Evolutionary conservation across 1,284 basidiomycete genomes (phyloP).

Genomic region (Pholiota adiposa): DNA sequence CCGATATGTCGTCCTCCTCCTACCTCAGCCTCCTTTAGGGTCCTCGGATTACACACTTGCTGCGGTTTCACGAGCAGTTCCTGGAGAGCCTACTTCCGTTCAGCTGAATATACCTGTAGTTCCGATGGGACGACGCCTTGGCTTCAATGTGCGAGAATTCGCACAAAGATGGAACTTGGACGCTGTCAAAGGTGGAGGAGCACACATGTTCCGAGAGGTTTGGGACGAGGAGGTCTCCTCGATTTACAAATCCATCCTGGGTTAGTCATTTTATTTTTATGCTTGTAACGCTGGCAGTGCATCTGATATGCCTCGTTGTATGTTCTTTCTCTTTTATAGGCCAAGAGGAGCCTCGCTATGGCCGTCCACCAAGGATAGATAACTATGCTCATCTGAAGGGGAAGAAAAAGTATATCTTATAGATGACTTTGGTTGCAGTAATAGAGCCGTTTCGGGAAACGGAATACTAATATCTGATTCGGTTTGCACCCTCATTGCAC

Average conservation of each 20-base stretch:
- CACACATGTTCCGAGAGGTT: constrained; percentile 83
- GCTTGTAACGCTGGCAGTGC: constrained; percentile 14
- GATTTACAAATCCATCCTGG: constrained; percentile 70
- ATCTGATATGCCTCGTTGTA: constrained; percentile 17
- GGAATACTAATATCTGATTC: constrained; percentile 19
- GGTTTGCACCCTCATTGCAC: background rate
- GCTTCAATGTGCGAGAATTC: constrained; percentile 73
- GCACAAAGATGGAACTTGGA: constrained; percentile 57
- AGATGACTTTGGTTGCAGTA: constrained; percentile 14
- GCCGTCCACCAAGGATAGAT: constrained; percentile 56
- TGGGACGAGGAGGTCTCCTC: constrained; percentile 73
- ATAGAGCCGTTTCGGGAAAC: background rate
- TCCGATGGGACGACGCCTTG: constrained; percentile 46
- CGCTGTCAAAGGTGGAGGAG: constrained; percentile 63
- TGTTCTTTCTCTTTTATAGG: constrained; percentile 18
- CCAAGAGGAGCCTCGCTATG: constrained; percentile 75
- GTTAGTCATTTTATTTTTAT: constrained; percentile 49
- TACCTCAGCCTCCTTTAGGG: constrained; percentile 66
- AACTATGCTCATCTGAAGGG: constrained; percentile 61
- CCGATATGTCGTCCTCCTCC: constrained; percentile 79
- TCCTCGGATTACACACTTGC: constrained; percentile 35
- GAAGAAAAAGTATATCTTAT: constrained; percentile 53
- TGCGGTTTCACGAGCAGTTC: constrained; percentile 31
- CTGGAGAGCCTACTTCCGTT: constrained; percentile 40
- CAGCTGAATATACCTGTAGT: constrained; percentile 44